These are phyloP conservation scores for Claviceps paspali DNA, from an alignment of 2,329 filamentous ascomycete genomes.

Conservation along the genomic window DNA sequence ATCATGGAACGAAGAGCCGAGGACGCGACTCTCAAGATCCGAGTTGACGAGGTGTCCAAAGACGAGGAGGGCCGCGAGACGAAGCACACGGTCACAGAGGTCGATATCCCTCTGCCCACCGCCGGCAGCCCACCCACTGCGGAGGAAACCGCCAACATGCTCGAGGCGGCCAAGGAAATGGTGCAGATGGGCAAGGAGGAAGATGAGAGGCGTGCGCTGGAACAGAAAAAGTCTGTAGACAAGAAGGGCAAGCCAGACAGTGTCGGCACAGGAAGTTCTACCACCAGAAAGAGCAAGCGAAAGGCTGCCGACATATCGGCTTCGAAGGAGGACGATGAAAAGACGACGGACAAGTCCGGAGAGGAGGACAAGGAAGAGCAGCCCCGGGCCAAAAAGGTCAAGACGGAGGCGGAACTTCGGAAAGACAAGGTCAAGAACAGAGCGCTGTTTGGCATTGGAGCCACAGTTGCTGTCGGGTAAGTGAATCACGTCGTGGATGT, in stretches of 20 bases:
- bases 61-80: slow-evolving; percentile 44
- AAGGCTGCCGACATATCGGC: slow-evolving; percentile 58
- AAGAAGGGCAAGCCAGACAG: slow-evolving; percentile 21
- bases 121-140: slow-evolving; percentile 55
- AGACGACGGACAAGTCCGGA: slow-evolving; percentile 20
- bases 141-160: slow-evolving; percentile 68
- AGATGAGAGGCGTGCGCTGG: slow-evolving; percentile 24
- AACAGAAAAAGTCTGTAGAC: slow-evolving; percentile 22
- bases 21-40: slow-evolving; percentile 49
- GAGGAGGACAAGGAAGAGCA: slow-evolving; percentile 22
- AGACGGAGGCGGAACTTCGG: slow-evolving; percentile 66
- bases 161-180: slow-evolving; percentile 77
- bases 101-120: slow-evolving; percentile 50
- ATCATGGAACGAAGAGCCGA: slow-evolving; percentile 38
- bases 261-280: slow-evolving; percentile 14
- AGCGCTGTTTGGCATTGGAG: slow-evolving; percentile 72
- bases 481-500: slow-evolving; percentile 23
- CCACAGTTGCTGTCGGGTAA: slow-evolving; percentile 81
- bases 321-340: slow-evolving; percentile 38
- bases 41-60: slow-evolving; percentile 47
- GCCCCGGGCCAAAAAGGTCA: slow-evolving; percentile 56
- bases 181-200: slow-evolving; percentile 50
- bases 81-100: slow-evolving; percentile 56
- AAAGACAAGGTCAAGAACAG: slow-evolving; percentile 78
- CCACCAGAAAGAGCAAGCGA: slow-evolving; percentile 47